A percentile compares a stretch with the other conserved stretches of the same genome.
Evolutionary conservation across 495 filamentous ascomycete species (phyloP).

Genomic region (Evansstolkia leycettana): DNA sequence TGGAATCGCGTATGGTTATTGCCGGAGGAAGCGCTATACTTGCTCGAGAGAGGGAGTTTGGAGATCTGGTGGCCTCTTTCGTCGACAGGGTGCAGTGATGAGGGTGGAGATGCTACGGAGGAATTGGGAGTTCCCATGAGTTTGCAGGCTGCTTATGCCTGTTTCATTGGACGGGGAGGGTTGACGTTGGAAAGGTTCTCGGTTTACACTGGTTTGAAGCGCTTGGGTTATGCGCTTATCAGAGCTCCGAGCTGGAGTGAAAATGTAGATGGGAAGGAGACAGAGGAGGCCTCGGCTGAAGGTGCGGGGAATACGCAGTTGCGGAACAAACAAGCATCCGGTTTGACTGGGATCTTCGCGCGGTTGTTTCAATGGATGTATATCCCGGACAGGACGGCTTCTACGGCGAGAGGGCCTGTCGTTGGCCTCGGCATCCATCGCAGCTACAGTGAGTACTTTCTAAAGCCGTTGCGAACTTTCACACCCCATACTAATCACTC

Average conservation of each 20-base stretch:
- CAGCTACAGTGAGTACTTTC: conserved; percentile 42
- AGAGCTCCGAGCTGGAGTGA: conserved; percentile 49
- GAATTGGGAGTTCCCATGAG: conserved; percentile 71
- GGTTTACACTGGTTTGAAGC: conserved; percentile 72
- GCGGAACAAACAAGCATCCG: conserved; percentile 12
- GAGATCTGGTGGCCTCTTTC: conserved; percentile 68
- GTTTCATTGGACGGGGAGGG: conserved; percentile 53
- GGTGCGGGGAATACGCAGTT: neutral
- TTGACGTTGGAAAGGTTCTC: conserved; percentile 71
- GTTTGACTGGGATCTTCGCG: conserved; percentile 21
- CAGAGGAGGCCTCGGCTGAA: conserved; percentile 1
- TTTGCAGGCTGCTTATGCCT: conserved; percentile 78
- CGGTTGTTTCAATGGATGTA: conserved; percentile 24
- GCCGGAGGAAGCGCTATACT: conserved; percentile 85
- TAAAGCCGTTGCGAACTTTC: neutral
- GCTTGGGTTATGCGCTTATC: conserved; percentile 69
- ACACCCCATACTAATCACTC: neutral
- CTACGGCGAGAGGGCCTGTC: conserved; percentile 49
- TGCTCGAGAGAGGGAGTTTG: conserved; percentile 75
- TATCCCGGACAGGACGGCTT: conserved; percentile 13
- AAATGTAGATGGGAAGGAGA: conserved; percentile 6
- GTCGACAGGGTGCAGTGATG: conserved; percentile 16
- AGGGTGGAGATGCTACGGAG: conserved; percentile 13
- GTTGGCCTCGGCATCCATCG: conserved; percentile 67
- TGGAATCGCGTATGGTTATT: conserved; percentile 60